phyloP scores from a whole-genome alignment of 371 early-diverging fungal species.

The Rhizopus microsporus region DNA sequence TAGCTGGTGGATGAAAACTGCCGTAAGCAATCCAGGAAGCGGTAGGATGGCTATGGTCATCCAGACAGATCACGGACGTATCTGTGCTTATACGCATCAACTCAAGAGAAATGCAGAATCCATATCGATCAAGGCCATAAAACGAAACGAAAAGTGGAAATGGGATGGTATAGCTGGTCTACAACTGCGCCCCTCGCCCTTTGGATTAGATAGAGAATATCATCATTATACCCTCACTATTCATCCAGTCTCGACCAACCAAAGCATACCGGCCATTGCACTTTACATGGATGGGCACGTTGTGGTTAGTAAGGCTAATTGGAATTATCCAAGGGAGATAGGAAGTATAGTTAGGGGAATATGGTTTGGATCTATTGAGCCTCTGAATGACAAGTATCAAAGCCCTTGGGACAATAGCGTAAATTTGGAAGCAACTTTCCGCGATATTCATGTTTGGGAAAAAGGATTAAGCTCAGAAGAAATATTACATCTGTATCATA shows the following conservation, averaged over 20 bases:
- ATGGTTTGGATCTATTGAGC: conserved; percentile 53
- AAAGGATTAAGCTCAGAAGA: conserved; percentile 15
- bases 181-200: conserved; percentile 28
- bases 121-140: conserved; percentile 27
- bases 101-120: conserved; percentile 12
- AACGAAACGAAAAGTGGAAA: conserved; percentile 29
- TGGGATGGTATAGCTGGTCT: conserved; percentile 25
- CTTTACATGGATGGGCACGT: conserved; percentile 50
- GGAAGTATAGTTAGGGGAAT: conserved; percentile 35
- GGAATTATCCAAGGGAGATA: conserved; percentile 24
- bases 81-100: conserved; percentile 34
- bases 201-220: conserved; percentile 30
- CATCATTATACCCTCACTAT: conserved; percentile 45
- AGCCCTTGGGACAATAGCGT: conserved; percentile 44
- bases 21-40: conserved; percentile 12
- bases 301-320: conserved; percentile 26
- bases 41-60: conserved; percentile 39
- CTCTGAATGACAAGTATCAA: conserved; percentile 42
- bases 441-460: conserved; percentile 46
- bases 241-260: conserved; percentile 4
- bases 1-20: conserved; percentile 51
- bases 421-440: conserved; percentile 34
- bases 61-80: conserved; percentile 40
- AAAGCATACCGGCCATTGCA: conserved; percentile 21
- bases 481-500: background rate